Percentiles rank a stretch among this genome's conserved stretches.
Evolutionary conservation across 495 filamentous ascomycete species (phyloP).

Genomic region (Neurospora sp.): DNA sequence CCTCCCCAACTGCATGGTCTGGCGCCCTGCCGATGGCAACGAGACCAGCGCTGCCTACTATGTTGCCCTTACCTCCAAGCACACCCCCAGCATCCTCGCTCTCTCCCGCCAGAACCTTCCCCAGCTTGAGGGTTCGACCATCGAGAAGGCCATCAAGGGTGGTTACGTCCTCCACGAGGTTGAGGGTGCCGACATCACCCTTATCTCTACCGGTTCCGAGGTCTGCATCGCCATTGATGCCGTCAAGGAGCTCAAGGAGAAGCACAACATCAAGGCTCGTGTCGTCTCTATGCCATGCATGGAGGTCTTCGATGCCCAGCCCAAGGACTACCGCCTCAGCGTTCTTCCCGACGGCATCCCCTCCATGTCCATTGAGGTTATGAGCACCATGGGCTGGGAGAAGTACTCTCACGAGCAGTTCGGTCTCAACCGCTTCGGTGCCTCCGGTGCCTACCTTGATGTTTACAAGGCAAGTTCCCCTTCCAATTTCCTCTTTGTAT

Average conservation of each 20-base stretch:
- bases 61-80: constrained; percentile 78
- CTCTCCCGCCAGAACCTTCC: constrained; percentile 98
- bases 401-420: constrained; percentile 98
- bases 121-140: constrained; percentile 85
- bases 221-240: constrained; percentile 89
- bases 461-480: constrained; percentile 72
- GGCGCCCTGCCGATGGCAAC: constrained; percentile 98
- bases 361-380: constrained; percentile 84
- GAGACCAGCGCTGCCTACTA: constrained; percentile 98
- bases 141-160: constrained; percentile 84
- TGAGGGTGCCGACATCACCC: constrained; percentile 74
- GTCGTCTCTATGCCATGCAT: constrained; percentile 95
- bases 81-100: constrained; percentile 86
- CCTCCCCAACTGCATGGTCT: constrained; percentile 99
- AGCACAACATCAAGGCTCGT: constrained; percentile 79
- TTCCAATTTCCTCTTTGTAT: background rate
- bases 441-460: constrained; percentile 91
- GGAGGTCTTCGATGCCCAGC: constrained; percentile 92
- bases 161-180: constrained; percentile 84
- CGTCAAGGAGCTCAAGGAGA: constrained; percentile 78
- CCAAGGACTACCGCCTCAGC: constrained; percentile 84
- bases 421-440: constrained; percentile 96
- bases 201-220: constrained; percentile 93
- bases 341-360: constrained; percentile 93
- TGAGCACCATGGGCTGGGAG: constrained; percentile 93